Evolutionary conservation across 2,329 filamentous ascomycete genomes (phyloP).

Genomic region (Westerdykella ornata): DNA sequence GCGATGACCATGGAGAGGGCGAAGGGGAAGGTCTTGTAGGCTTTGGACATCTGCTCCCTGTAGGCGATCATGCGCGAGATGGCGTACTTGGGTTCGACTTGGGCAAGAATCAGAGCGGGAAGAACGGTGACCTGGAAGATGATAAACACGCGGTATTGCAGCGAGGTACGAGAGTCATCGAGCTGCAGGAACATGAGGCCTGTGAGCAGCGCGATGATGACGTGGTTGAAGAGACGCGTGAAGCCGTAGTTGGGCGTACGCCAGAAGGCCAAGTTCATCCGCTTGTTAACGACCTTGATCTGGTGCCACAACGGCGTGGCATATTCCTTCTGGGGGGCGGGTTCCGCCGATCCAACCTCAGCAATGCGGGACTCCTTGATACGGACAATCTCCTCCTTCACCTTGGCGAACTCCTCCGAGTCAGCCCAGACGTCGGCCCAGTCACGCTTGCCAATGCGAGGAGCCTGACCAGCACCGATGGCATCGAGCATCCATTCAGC

Average conservation of each 20-base stretch:
- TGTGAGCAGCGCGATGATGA: slow-evolving; percentile 69
- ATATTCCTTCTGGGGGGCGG: slow-evolving; percentile 62
- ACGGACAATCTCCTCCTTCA: slow-evolving; percentile 59
- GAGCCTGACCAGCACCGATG: slow-evolving; percentile 66
- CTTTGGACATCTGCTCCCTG: slow-evolving; percentile 78
- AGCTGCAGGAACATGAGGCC: slow-evolving; percentile 75
- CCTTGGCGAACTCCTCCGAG: slow-evolving; percentile 60
- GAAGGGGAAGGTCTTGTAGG: slow-evolving; percentile 77
- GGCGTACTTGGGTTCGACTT: slow-evolving; percentile 80
- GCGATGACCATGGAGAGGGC: slow-evolving; percentile 70
- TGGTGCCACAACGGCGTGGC: slow-evolving; percentile 76
- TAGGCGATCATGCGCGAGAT: slow-evolving; percentile 75
- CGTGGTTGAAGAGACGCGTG: slow-evolving; percentile 77
- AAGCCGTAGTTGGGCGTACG: slow-evolving; percentile 83
- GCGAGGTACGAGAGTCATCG: slow-evolving; percentile 64
- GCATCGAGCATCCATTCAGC: slow-evolving; percentile 82
- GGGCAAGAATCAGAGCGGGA: slow-evolving; percentile 72
- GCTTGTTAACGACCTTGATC: slow-evolving; percentile 64
- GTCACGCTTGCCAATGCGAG: slow-evolving; percentile 66
- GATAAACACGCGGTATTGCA: slow-evolving; percentile 83
- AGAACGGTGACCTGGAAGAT: slow-evolving; percentile 86
- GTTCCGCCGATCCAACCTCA: slow-evolving; percentile 40
- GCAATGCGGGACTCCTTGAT: slow-evolving; percentile 58
- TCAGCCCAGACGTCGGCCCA: slow-evolving; percentile 76
- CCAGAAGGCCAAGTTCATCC: slow-evolving; percentile 74